Evolutionary conservation across 2,329 filamentous ascomycete species (phyloP).

Genomic region (Diaporthe sp.): DNA sequence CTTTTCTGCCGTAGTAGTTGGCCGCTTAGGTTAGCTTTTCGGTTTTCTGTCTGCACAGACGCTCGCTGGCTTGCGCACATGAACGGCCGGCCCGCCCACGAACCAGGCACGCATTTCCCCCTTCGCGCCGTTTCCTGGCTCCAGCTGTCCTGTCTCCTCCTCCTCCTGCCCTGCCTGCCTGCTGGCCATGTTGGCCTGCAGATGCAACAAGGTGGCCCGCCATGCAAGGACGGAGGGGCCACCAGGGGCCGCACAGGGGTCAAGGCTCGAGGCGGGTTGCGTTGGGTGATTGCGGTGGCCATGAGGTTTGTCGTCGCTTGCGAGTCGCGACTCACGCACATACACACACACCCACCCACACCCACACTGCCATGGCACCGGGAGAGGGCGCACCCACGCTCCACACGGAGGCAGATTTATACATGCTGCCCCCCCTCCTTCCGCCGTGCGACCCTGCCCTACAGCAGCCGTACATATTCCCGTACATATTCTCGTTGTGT

Average conservation of each 20-base stretch:
- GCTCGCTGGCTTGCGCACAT: slow-evolving; percentile 13
- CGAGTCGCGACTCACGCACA: slow-evolving; percentile 25
- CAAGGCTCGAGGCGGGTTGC: slow-evolving; percentile 12
- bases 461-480: slow-evolving; percentile 16
- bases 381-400: slow-evolving; percentile 6
- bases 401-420: slow-evolving; percentile 25
- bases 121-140: slow-evolving; percentile 24
- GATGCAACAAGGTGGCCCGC: neutral
- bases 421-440: slow-evolving; percentile 23
- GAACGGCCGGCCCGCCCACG: slow-evolving; percentile 24
- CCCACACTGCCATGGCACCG: neutral
- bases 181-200: neutral
- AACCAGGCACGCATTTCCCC: slow-evolving; percentile 1
- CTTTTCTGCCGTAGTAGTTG: neutral
- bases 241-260: slow-evolving; percentile 25
- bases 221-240: slow-evolving; percentile 12
- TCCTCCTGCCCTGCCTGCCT: neutral
- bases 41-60: slow-evolving; percentile 15
- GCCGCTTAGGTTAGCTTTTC: neutral
- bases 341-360: neutral
- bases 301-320: slow-evolving; percentile 29
- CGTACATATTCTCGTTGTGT: neutral
- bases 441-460: slow-evolving; percentile 23
- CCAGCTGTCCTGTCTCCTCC: too few relatives aligned
- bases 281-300: neutral